Evolutionary conservation across 768 basidiomycete genomes (phyloP), one percentile per base, ranked within the genome.

Genomic region (Polyporus arcularius): DNA sequence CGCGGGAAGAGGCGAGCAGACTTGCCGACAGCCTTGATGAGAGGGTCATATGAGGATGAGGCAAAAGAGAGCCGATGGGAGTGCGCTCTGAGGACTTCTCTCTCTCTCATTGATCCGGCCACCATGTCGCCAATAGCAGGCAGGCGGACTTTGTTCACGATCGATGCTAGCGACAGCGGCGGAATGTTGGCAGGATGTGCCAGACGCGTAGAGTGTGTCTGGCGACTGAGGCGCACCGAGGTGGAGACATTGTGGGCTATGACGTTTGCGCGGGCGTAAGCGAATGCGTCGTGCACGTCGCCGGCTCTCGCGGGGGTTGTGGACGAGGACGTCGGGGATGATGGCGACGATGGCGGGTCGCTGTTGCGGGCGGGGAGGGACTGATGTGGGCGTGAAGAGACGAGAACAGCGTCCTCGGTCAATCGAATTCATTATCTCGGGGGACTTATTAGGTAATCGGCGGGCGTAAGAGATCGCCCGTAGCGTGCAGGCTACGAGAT

Each of bases 401-500:
- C 15, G n/a, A 47, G 26, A 21, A 12, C 18, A 26, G 40, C 15
- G 41, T 54, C 41, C 26, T 26, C 31, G 10, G 38, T 57, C 38
- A 42, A 42, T 31, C 4, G 46, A 40, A 18, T 49, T 39, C 6
- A 41, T 28, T 35, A 42, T 49, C 48, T 48, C 21, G 46, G 9
- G 14, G 42, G 49, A 45, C 60, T 15, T 30, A 56, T 56, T 61
- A 52, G 60, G 60, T 61, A 59, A 57, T 43, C 53, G 57, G 59
- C 57, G 56, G 59, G 59, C 7, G 46, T 49, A 49, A 56, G 53
- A 26, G 58, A 58, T 55, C 49, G 55, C 47, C 61, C 59, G 59
- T 63, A 67, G 67, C 62, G 55, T 68, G 66, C 67, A 64, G 35
- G 69, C 67, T 70, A 70, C 54, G 58, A 72, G 71, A 72, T 72